Evolutionary conservation across 768 basidiomycete species (phyloP).

Genomic region (Lactarius vividus): DNA sequence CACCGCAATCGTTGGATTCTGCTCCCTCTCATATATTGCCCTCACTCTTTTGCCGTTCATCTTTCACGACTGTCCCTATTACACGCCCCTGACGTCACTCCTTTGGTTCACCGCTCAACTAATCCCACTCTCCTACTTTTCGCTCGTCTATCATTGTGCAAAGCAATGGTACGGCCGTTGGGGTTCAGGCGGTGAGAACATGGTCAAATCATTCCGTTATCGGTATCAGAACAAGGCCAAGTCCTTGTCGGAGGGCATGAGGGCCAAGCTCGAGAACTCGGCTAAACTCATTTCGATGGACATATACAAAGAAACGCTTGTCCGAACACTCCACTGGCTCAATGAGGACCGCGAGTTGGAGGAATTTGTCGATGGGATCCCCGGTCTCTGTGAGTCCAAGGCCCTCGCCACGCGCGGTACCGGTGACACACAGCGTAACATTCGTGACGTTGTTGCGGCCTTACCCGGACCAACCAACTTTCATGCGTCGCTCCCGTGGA

Average conservation of each 20-base stretch:
- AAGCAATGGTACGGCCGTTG: not conserved
- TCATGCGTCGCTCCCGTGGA: too few relatives aligned
- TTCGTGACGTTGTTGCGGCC: not conserved
- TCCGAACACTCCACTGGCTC: not conserved
- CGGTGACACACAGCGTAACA: not conserved
- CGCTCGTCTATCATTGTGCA: not conserved
- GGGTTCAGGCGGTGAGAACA: not conserved
- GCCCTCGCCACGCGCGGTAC: not conserved
- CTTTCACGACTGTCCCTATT: constrained; percentile 15
- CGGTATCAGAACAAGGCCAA: not conserved
- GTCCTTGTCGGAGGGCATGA: not conserved
- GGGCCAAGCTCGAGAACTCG: not conserved
- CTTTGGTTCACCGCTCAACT: not conserved
- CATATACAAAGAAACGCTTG: not conserved
- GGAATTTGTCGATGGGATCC: not conserved
- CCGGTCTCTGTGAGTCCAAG: not conserved
- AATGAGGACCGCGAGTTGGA: not conserved
- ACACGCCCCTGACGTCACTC: not conserved
- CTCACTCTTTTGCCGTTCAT: constrained; percentile 12
- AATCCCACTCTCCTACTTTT: not conserved
- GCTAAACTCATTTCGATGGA: not conserved
- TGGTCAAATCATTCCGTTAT: not conserved
- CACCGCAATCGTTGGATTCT: not conserved
- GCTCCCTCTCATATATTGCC: not conserved
- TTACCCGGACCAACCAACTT: not conserved